These are phyloP conservation scores for Epichloe bromicola DNA, from an alignment of 2,329 filamentous ascomycete genomes.

Conservation along the genomic window DNA sequence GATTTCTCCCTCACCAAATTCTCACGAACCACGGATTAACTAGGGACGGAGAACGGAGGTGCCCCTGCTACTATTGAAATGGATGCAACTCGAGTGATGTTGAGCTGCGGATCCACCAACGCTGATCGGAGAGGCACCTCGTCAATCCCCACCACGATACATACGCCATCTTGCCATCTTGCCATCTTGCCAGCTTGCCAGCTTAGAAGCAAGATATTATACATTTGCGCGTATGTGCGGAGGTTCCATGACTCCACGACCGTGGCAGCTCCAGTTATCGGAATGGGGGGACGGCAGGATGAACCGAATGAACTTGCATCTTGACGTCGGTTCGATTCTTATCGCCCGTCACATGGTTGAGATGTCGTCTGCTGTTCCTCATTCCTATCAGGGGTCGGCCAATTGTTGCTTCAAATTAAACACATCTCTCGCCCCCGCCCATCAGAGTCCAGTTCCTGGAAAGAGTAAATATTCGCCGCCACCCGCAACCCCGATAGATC, in stretches of 20 bases:
- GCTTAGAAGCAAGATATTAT: slow-evolving; percentile 7
- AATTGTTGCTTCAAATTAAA: slow-evolving; percentile 8
- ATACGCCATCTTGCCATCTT: slow-evolving; percentile 6
- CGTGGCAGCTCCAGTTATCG: slow-evolving; percentile 3
- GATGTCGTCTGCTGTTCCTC: slow-evolving; percentile 1
- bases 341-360: slow-evolving; percentile 6
- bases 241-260: slow-evolving; percentile 2
- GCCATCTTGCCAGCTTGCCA: slow-evolving; percentile 7
- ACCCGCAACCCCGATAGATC: slow-evolving; percentile 6
- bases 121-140: slow-evolving; percentile 10
- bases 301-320: slow-evolving; percentile 4
- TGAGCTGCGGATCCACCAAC: slow-evolving; percentile 6
- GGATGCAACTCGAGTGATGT: slow-evolving; percentile 7
- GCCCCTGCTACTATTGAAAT: not conserved
- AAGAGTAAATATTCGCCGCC: slow-evolving; percentile 6
- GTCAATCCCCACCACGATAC: slow-evolving; percentile 7
- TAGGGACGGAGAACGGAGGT: slow-evolving; percentile 2
- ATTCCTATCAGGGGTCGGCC: slow-evolving; percentile 2
- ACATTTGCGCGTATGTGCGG: not conserved
- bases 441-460: slow-evolving; percentile 2
- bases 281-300: not conserved
- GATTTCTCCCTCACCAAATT: slow-evolving; percentile 6
- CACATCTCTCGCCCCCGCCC: slow-evolving; percentile 9
- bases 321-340: slow-evolving; percentile 4
- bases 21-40: slow-evolving; percentile 10